Evolutionary conservation across 306 rosid genomes (phyloP).

Genomic region (Begonia masoniana): DNA sequence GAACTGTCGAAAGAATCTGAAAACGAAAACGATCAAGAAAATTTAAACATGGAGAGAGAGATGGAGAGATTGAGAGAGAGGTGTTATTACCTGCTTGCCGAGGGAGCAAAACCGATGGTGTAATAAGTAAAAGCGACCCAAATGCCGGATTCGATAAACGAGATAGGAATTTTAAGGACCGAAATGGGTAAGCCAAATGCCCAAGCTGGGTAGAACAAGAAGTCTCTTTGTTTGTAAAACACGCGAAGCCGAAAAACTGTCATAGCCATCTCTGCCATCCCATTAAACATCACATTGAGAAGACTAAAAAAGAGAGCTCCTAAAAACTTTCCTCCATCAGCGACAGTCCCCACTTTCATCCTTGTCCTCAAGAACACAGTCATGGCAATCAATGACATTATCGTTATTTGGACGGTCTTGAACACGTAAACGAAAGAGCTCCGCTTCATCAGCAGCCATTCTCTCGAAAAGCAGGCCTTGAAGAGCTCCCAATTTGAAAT

Average conservation of each 20-base stretch:
- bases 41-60: neutral
- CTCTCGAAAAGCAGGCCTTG: slow-evolving; percentile 73
- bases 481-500: slow-evolving; percentile 52
- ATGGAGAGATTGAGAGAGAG: neutral
- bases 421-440: slow-evolving; percentile 38
- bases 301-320: slow-evolving; percentile 70
- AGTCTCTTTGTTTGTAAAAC: slow-evolving; percentile 63
- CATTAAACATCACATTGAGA: slow-evolving; percentile 65
- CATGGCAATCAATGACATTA: slow-evolving; percentile 35
- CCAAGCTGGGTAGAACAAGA: slow-evolving; percentile 74
- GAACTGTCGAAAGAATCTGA: slow-evolving; percentile 70
- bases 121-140: slow-evolving; percentile 71
- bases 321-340: slow-evolving; percentile 35
- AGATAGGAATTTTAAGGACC: slow-evolving; percentile 64
- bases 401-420: slow-evolving; percentile 43
- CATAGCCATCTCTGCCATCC: slow-evolving; percentile 51
- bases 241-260: slow-evolving; percentile 54
- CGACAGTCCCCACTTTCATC: slow-evolving; percentile 38
- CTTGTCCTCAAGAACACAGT: slow-evolving; percentile 55
- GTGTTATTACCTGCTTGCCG: slow-evolving; percentile 40
- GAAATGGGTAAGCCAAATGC: slow-evolving; percentile 61
- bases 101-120: slow-evolving; percentile 75
- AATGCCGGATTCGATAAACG: slow-evolving; percentile 48
- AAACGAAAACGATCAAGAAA: neutral
- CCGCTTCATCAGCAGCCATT: slow-evolving; percentile 57